These are phyloP conservation scores for Vitis labrusca DNA, from an alignment of 164 flowering plant species.

Conservation along the genomic window DNA sequence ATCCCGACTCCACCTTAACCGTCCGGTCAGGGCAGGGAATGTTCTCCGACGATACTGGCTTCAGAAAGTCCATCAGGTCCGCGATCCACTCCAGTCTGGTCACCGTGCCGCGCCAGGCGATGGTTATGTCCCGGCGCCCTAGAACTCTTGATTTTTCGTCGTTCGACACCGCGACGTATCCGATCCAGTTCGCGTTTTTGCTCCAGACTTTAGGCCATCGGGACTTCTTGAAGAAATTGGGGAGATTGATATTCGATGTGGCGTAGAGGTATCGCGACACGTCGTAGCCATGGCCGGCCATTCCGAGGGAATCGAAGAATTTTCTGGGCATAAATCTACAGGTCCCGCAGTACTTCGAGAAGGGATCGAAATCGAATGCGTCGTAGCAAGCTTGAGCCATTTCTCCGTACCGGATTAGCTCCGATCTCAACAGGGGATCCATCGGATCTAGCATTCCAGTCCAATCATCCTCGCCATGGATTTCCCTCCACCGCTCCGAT, in stretches of 20 bases:
- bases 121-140: constrained; percentile 78
- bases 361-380: constrained; percentile 72
- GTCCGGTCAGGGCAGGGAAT: constrained; percentile 59
- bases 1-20: constrained; percentile 76
- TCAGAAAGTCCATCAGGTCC: constrained; percentile 60
- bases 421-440: constrained; percentile 55
- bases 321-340: constrained; percentile 36
- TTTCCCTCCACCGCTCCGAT: constrained; percentile 44
- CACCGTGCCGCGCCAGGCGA: constrained; percentile 89
- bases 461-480: constrained; percentile 78
- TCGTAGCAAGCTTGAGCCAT: constrained; percentile 84
- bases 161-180: constrained; percentile 75
- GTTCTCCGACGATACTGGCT: constrained; percentile 31
- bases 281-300: constrained; percentile 47
- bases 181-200: constrained; percentile 81
- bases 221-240: constrained; percentile 68
- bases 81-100: constrained; percentile 73
- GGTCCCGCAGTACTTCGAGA: constrained; percentile 68
- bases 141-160: constrained; percentile 52
- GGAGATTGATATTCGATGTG: constrained; percentile 61
- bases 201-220: constrained; percentile 64
- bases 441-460: constrained; percentile 69
- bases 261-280: constrained; percentile 71
- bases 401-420: constrained; percentile 80
- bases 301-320: constrained; percentile 47